Evolutionary conservation across 441 rosid genomes (phyloP), one percentile per base, ranked within the genome.

Genomic region (Oxalis stricta): DNA sequence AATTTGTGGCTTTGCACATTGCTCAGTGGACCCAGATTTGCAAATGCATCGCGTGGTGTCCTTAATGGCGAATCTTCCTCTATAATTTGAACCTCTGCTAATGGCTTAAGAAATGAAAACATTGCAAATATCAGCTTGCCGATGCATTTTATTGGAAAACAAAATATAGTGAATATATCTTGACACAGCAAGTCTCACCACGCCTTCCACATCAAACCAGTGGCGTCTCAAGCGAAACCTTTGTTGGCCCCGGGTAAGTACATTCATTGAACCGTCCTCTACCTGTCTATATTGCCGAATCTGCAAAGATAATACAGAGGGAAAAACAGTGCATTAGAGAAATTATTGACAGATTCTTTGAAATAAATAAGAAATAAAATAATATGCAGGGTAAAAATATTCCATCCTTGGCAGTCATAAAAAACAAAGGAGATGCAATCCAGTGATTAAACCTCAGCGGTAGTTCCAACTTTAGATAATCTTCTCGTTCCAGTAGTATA

Each of bases 121-220:
- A 14, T 32, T 40, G 22, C 8, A 46, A 17, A 62, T 18, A 58
- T 62, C 41, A 51, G 46, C 46, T 36, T 41, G 33, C 11, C 50
- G 23, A 28, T 30, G 18, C 5, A 38, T 3, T 18, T 5, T 41
- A 20, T 8, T 26, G 24, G 12, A 34, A 30, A 15, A 36, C 24
- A 35, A 3, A 37, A 18, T 21, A 35, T 17, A 23, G 36, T 28
- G 43, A 51, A 50, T 8, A 22, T 22, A 17, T 33, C 10, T 11
- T n/a, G 40, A 49, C 5, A 36, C 49, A 40, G 32, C 8, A 21
- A 24, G 41, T 59, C 87, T 62, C 67, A 85, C 98, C 68, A 71
- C 84, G 75, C 96, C 89, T 64, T 76, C 96, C n/a, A 31, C 83
- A 51, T 85, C 98, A 56, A 68, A 70, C 94, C 93, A 85, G 33